These are phyloP conservation scores for Aegilops sharonensis DNA, from an alignment of 176 grass and related monocot genomes.

Conservation along the genomic window DNA sequence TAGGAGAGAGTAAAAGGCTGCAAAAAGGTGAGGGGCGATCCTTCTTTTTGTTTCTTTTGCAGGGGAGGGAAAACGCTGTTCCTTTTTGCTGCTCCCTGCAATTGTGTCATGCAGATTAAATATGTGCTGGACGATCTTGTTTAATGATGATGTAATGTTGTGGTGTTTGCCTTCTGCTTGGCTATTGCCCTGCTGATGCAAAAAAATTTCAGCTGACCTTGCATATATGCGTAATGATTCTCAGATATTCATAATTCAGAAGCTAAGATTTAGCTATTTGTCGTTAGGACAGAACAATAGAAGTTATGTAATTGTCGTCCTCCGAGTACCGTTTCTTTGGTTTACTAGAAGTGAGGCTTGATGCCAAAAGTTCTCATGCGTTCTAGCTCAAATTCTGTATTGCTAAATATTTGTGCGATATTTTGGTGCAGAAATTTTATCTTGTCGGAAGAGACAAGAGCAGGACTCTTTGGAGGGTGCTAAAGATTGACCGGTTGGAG, in stretches of 20 bases:
- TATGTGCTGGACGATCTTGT: conserved; percentile 1
- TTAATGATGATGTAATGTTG: not conserved
- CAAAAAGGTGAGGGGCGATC: conserved; percentile 31
- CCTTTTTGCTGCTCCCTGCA: not conserved
- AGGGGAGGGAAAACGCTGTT: not conserved
- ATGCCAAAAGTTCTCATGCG: not conserved
- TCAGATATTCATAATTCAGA: not conserved
- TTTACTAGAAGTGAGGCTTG: conserved; percentile 3
- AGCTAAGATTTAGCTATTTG: conserved; percentile 19
- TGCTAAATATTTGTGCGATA: not conserved
- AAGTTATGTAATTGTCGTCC: not conserved
- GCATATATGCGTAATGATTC: not conserved
- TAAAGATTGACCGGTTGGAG: conserved; percentile 82
- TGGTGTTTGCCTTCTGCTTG: conserved; percentile 28
- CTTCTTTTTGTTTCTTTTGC: conserved; percentile 43
- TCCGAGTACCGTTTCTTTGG: conserved; percentile 21
- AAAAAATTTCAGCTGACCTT: not conserved
- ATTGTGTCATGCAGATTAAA: conserved; percentile 14
- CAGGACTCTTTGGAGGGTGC: conserved; percentile 68
- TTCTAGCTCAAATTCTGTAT: not conserved
- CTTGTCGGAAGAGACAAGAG: conserved; percentile 82
- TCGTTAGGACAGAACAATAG: conserved; percentile 2
- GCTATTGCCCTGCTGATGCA: not conserved
- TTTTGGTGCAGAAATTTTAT: conserved; percentile 88
- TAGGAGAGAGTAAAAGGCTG: conserved; percentile 17